Base-by-base conservation (phyloP, 73 alveolate species). In the Paramecium sonneborni region DNA sequence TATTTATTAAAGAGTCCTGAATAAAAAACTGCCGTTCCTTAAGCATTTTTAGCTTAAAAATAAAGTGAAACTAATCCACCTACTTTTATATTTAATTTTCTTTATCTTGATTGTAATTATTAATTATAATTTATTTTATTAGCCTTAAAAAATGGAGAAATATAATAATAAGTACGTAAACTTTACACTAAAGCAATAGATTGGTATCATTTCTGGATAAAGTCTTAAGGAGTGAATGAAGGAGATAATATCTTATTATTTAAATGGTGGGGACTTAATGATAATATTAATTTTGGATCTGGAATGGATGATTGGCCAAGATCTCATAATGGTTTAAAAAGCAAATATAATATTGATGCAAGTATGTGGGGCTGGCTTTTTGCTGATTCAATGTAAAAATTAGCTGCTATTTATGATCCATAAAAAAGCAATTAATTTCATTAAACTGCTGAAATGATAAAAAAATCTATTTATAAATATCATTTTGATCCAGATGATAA, bases 1-100 rank as follows among this genome's bases (percentile, higher is more conserved):
- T 98, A 2, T 97, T 92, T 69, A 93, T 85, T 41, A 92, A 93
- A 88, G 98, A 94, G 32, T 97, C 99, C 84, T 7, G 94, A 88
- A 88, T 69, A 69, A 24, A 44, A 76, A 48, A 52, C 76, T n/a
- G 87, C 87, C 15, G 94, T 88, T 7, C 94, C 94, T 4, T 34
- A 68, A 35, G 94, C 79, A 30, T 88, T 88, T 46, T 44, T 76
- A 7, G 70, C 94, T 6, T 43, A 88, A 48, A 82, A 88, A 57
- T 24, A 76, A 35, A 69, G 87, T 35, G 94, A 88, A 70, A 82
- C 94, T 9, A 88, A 88, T 70, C 94, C 94, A 14, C 94, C 94
- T 23, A 88, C 94, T 24, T 82, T 88, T 37, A 18, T 88, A 2
- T 72, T 88, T 44, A 76, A 79, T 20, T 24, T 79, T 43, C 72